These are phyloP conservation scores for Penicillium maclennaniae DNA, from an alignment of 495 filamentous ascomycete genomes.

Conservation along the genomic window DNA sequence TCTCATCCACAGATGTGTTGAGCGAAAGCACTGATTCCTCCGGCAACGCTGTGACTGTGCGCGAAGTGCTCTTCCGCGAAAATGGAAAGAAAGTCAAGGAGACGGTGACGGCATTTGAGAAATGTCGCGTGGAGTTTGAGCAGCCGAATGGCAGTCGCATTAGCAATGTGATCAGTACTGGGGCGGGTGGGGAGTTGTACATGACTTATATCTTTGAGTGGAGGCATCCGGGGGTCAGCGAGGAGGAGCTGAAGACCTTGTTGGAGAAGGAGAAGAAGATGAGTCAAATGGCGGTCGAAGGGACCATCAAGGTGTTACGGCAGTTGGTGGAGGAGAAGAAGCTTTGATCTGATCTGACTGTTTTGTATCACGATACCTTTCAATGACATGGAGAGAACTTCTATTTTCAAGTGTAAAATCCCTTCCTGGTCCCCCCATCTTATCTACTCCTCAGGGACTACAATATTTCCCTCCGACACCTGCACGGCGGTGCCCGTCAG, in stretches of 20 bases:
- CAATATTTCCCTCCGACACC: slow-evolving; percentile 52
- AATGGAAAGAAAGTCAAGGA: slow-evolving; percentile 20
- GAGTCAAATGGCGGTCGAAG: slow-evolving; percentile 33
- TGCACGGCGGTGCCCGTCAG: slow-evolving; percentile 55
- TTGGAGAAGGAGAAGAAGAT: slow-evolving; percentile 27
- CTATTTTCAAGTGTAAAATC: not conserved
- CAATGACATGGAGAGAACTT: too few species aligned
- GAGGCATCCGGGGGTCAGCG: slow-evolving; percentile 34
- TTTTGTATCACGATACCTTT: too few species aligned
- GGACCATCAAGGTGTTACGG: slow-evolving; percentile 31
- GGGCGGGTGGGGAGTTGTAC: slow-evolving; percentile 38
- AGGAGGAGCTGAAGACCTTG: slow-evolving; percentile 28
- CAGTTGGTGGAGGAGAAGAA: slow-evolving; percentile 32
- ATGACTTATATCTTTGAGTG: slow-evolving; percentile 57
- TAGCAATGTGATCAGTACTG: slow-evolving; percentile 49
- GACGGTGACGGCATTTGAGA: slow-evolving; percentile 22
- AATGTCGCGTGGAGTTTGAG: slow-evolving; percentile 31
- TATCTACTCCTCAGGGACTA: slow-evolving; percentile 15
- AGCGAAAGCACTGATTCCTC: slow-evolving; percentile 31
- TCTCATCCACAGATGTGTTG: slow-evolving; percentile 38
- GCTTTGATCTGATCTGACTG: slow-evolving; percentile 6
- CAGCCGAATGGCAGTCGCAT: slow-evolving; percentile 34
- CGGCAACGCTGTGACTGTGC: slow-evolving; percentile 24
- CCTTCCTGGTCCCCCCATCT: too few species aligned
- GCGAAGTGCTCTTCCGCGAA: slow-evolving; percentile 27